Evolutionary conservation across 2,329 filamentous ascomycete genomes (phyloP), one percentile per base, ranked within the genome.

Genomic region (Pseudomassariella vexata): DNA sequence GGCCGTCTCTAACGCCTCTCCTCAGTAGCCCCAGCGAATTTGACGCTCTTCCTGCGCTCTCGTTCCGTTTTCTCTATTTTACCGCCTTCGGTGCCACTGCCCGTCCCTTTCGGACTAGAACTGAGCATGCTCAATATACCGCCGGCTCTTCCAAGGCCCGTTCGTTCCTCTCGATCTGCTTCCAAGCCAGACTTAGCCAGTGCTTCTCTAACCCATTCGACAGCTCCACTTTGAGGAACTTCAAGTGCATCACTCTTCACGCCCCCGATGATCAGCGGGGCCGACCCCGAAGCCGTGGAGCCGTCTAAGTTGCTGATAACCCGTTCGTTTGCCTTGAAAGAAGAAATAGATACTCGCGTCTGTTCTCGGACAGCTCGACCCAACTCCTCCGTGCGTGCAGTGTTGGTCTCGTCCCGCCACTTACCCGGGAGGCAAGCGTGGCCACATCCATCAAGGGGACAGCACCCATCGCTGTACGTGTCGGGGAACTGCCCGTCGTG

Each of bases 31-130:
- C 60, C 62, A 3, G 66, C 68, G 54, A 80, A 76, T 58, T 80
- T 81, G 45, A 81, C 76, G 41, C 74, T 79, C 65, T 79, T 79
- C 49, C 74, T 64, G 41, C 73, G 61, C 49, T 79, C 76, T 36
- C 72, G 54, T 28, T 71, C 68, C 1, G 48, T 50, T 2, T 52
- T 52, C 17, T 42, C 53, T 4, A 48, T 42, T 33, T 58, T 45
- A 19, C 18, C 17, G 4, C 19, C 19, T 10, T 28, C 34, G 39
- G 39, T 23, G 6, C 28, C 32, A 4, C 23, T 24, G 24, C 31
- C 34, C 21, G 38, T 24, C 2, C 50, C 48, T n/a, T 49, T 66
- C 1, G 70, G 70, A 33, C 70, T 76, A 0, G 68, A 68, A 41
- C 70, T 70, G 4, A 74, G 42, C 5, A 73, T 68, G 36, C 70